A percentile compares a stretch with the other conserved stretches of the same genome.
Conservation (phyloP, 768 basidiomycete genomes). For the Naganishia onofrii region DNA sequence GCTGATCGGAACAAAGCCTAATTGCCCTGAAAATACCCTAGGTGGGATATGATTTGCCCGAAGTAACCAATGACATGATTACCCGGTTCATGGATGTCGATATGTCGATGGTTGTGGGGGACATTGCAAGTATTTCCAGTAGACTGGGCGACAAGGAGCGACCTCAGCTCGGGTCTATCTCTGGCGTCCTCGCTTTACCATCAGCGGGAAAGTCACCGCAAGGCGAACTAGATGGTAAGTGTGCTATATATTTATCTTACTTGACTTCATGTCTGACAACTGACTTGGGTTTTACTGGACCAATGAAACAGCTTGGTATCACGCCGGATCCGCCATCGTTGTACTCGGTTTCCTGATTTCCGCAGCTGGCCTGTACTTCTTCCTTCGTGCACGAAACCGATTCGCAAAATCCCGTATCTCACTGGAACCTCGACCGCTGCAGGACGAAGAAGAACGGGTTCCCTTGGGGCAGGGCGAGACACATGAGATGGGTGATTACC, state of each 20-base stretch:
- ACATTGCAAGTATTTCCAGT: slow-evolving; percentile 76
- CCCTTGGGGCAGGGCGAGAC: slow-evolving; percentile 53
- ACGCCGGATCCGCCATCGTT: slow-evolving; percentile 82
- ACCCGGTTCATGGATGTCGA: slow-evolving; percentile 93
- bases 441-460: slow-evolving; percentile 42
- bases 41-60: slow-evolving; percentile 67
- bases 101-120: slow-evolving; percentile 73
- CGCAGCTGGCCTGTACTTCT: slow-evolving; percentile 71
- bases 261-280: neutral
- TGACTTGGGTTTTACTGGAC: neutral
- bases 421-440: slow-evolving; percentile 27
- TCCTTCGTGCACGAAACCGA: slow-evolving; percentile 64
- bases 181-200: neutral
- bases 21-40: neutral
- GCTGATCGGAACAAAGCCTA: neutral
- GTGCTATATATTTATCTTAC: no score
- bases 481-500: slow-evolving; percentile 74
- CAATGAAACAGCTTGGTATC: slow-evolving; percentile 75
- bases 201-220: neutral
- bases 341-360: slow-evolving; percentile 71
- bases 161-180: slow-evolving; percentile 50
- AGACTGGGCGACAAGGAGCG: slow-evolving; percentile 72
- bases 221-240: slow-evolving; percentile 5
- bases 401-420: slow-evolving; percentile 39
- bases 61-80: slow-evolving; percentile 94